Evolutionary conservation across 2,329 filamentous ascomycete species (phyloP).

Genomic region (Aspergillus tubingensis): DNA sequence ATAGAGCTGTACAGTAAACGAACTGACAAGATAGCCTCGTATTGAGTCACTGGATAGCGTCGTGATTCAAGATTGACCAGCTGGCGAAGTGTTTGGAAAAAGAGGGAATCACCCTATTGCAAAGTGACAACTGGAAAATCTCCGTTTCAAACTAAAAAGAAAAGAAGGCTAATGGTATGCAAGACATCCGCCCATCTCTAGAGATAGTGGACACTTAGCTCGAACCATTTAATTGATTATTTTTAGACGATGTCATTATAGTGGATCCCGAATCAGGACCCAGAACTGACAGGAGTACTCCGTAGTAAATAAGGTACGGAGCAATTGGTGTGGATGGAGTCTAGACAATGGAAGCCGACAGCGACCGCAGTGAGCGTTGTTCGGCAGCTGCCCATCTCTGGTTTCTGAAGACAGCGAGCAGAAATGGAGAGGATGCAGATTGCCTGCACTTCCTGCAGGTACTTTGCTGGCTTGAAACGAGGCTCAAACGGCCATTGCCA

Average conservation of each 20-base stretch:
- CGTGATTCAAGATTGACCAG: background rate
- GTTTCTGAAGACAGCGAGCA: background rate
- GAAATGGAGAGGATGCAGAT: background rate
- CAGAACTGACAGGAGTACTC: background rate
- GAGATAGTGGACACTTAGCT: slow-evolving; percentile 1
- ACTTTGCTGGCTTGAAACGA: background rate
- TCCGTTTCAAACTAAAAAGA: background rate
- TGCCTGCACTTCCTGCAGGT: background rate
- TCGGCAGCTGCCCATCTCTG: background rate
- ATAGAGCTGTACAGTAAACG: background rate
- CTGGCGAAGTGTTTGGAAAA: background rate
- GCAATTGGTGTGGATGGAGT: background rate
- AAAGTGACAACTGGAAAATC: background rate
- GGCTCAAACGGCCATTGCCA: background rate
- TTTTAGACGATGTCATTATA: slow-evolving; percentile 14
- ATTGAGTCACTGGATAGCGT: background rate
- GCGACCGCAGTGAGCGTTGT: background rate
- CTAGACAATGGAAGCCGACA: background rate
- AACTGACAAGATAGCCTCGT: background rate
- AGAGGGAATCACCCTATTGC: background rate
- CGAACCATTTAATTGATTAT: background rate
- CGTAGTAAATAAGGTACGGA: background rate
- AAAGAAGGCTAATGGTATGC: background rate
- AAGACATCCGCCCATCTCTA: background rate
- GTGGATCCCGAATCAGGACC: slow-evolving; percentile 16